Percentiles rank a stretch among this genome's conserved stretches.
Conservation (phyloP, 1,284 basidiomycete species). For the Athelia sp. region DNA sequence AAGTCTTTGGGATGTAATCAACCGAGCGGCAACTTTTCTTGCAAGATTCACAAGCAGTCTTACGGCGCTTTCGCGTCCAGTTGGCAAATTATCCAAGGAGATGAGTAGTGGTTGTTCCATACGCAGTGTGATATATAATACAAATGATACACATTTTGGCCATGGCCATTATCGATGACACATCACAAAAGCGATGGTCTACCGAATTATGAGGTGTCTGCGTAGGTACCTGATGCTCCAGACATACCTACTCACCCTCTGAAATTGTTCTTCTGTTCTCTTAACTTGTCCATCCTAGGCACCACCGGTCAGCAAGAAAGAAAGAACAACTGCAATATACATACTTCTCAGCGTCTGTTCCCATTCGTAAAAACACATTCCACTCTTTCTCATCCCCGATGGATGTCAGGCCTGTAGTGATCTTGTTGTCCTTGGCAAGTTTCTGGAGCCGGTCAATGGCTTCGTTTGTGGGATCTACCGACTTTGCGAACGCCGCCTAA, state of each 20-base stretch:
- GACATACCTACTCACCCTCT: conserved; percentile 34
- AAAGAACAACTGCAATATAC: conserved; percentile 19
- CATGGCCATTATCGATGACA: neutral
- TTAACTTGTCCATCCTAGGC: conserved; percentile 58
- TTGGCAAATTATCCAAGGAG: no score
- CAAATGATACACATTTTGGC: neutral
- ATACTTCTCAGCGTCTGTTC: conserved; percentile 52
- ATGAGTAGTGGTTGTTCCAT: neutral
- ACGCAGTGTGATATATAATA: neutral
- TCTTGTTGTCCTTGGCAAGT: conserved; percentile 45
- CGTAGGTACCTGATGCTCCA: neutral
- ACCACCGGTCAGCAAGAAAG: neutral
- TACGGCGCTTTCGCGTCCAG: no score
- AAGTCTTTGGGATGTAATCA: conserved; percentile 48
- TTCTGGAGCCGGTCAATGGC: conserved; percentile 52
- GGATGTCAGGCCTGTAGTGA: conserved; percentile 75
- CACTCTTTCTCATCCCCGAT: conserved; percentile 83
- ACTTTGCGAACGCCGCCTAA: conserved; percentile 46
- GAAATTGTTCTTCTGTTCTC: conserved; percentile 84
- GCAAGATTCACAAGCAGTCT: no score
- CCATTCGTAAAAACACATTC: conserved; percentile 81
- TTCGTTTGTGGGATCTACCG: conserved; percentile 55
- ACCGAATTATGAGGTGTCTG: no score
- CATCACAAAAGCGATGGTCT: no score
- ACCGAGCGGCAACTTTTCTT: no score